Evolutionary conservation across 2,329 filamentous ascomycete genomes (phyloP), one percentile per base, ranked within the genome.

Genomic region (Harringtonia aguacate): DNA sequence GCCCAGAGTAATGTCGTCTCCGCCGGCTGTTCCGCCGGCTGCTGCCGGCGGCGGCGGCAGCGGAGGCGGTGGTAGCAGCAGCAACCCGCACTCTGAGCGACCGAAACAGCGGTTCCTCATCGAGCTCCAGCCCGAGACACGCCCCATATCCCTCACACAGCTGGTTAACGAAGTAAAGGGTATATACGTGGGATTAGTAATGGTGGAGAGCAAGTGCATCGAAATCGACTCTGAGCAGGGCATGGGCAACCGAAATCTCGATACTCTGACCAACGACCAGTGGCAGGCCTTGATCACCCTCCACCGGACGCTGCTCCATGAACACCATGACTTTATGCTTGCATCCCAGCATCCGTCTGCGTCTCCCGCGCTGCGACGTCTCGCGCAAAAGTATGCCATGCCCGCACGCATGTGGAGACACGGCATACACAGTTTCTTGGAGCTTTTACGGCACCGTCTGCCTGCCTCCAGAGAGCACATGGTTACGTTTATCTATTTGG

Each of bases 381-480:
- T 95, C 0, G 82, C 88, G 0, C 73, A 74, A 0, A 92, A 92
- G 48, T 95, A 95, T 53, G 79, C 80, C 0, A 95, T 97, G 86
- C 89, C 90, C 0, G 87, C 86, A 0, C 70, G 90, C 0, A 92
- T 97, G 85, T 97, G 92, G 92, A 73, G 86, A 0, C 86, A 94
- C 53, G 90, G 86, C 0, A 95, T 97, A 4, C 87, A 94, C 56
- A 81, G 79, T 0, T 92, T 92, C 46, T 68, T 94, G 0, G 86
- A 94, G 51, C 59, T 94, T 0, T 61, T 94, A 0, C 70, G 86
- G 0, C 79, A 86, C 50, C 75, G 81, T 3, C 65, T 95, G 0
- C 90, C 89, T 0, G 72, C 70, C 0, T 88, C 84, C 2, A 64
- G 88, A 1, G 89, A 95, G 40, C 84, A 94, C 44, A 95, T 97